These are phyloP conservation scores for Blastobotrys apis DNA, from an alignment of 1,139 yeast species.

Conservation along the genomic window DNA sequence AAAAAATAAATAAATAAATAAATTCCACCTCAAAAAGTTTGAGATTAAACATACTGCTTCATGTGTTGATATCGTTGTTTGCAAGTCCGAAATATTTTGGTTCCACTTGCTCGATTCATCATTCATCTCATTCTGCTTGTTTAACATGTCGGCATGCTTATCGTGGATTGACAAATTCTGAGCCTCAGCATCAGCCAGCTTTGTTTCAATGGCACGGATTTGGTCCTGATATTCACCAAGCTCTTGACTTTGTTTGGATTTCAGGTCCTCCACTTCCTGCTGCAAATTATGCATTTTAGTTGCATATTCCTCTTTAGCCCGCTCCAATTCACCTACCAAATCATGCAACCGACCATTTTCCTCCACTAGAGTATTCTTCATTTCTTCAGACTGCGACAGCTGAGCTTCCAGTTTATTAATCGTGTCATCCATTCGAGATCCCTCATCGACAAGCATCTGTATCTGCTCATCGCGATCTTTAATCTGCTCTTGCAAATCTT, in stretches of 20 bases:
- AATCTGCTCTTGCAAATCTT: constrained; percentile 17
- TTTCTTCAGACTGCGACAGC: constrained; percentile 30
- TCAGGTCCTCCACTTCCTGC: constrained; percentile 1
- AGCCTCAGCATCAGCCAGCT: constrained; percentile 17
- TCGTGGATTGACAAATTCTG: constrained; percentile 17
- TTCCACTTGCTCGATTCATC: not conserved
- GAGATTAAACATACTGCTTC: constrained; percentile 6
- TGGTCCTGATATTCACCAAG: constrained; percentile 13
- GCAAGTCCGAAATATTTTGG: constrained; percentile 7
- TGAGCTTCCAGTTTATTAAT: constrained; percentile 30
- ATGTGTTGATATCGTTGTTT: constrained; percentile 7
- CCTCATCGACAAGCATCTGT: constrained; percentile 29
- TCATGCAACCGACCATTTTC: constrained; percentile 33
- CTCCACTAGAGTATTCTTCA: constrained; percentile 31
- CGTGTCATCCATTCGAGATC: constrained; percentile 30
- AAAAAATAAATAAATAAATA: too few relatives aligned
- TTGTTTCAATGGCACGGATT: constrained; percentile 11
- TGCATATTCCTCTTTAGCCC: constrained; percentile 18
- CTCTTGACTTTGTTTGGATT: constrained; percentile 5
- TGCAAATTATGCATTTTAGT: constrained; percentile 13
- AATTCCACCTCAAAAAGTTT: not conserved
- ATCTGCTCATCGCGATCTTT: constrained; percentile 32
- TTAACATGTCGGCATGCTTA: constrained; percentile 6
- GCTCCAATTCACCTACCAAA: constrained; percentile 29
- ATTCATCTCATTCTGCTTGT: constrained; percentile 9